These are phyloP conservation scores for Gracilaria gracilis DNA, from an alignment of 23 red algal genomes.

Conservation along the genomic window DNA sequence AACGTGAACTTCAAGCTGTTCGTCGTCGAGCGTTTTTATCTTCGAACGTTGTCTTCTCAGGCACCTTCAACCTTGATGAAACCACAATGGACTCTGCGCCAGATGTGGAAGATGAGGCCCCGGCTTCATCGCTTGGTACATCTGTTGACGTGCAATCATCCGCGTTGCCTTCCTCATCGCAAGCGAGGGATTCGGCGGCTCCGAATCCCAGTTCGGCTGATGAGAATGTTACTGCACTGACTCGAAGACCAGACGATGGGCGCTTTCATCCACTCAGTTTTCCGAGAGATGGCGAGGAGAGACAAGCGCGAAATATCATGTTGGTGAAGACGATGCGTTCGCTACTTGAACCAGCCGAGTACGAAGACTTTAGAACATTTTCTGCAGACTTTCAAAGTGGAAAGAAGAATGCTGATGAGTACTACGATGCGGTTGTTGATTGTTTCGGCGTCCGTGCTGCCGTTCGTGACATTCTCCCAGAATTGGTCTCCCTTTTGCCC, in stretches of 20 bases:
- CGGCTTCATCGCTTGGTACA: not conserved
- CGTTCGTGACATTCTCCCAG: constrained; percentile 69
- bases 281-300: constrained; percentile 59
- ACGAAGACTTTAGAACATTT: constrained; percentile 57
- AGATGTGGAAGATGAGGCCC: not conserved
- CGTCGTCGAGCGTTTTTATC: constrained; percentile 71
- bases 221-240: not conserved
- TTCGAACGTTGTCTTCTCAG: constrained; percentile 62
- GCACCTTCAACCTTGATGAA: constrained; percentile 36
- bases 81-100: not conserved
- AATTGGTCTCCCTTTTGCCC: constrained; percentile 71
- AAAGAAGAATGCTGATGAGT: constrained; percentile 44
- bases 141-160: not conserved
- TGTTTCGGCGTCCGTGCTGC: constrained; percentile 67
- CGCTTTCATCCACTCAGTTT: constrained; percentile 53
- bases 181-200: not conserved
- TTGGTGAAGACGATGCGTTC: constrained; percentile 67
- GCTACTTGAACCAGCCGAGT: constrained; percentile 62
- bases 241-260: constrained; percentile 55
- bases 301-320: constrained; percentile 47
- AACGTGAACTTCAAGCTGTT: constrained; percentile 67
- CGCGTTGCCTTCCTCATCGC: constrained; percentile 3
- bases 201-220: not conserved
- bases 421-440: constrained; percentile 62
- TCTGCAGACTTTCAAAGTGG: constrained; percentile 69